Evolutionary conservation across 176 grass and related monocot genomes (phyloP).

Genomic region (Carex kokanica): DNA sequence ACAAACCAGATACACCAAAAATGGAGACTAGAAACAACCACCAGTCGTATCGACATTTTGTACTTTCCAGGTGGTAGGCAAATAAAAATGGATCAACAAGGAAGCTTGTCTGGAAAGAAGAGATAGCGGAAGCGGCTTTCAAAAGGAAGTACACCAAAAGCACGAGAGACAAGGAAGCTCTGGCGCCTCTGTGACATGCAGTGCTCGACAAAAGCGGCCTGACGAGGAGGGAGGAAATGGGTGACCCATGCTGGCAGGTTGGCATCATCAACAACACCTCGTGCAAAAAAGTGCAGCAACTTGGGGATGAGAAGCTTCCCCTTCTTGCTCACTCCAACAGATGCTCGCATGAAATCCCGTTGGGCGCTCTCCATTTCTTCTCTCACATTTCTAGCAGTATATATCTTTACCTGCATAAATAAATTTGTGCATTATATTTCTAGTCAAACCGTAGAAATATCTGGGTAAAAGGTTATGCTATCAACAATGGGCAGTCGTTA

Average conservation of each 20-base stretch:
- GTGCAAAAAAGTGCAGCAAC: slow-evolving; percentile 76
- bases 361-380: slow-evolving; percentile 80
- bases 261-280: slow-evolving; percentile 73
- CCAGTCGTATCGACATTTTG: background rate
- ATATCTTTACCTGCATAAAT: slow-evolving; percentile 71
- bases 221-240: slow-evolving; percentile 75
- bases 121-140: slow-evolving; percentile 89
- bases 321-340: slow-evolving; percentile 77
- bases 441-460: background rate
- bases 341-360: slow-evolving; percentile 75
- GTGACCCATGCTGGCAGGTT: slow-evolving; percentile 75
- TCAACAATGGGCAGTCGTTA: background rate
- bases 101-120: slow-evolving; percentile 61
- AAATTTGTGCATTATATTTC: background rate
- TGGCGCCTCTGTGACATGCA: slow-evolving; percentile 76
- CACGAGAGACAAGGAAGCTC: slow-evolving; percentile 62
- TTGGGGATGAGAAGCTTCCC: slow-evolving; percentile 87
- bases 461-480: background rate
- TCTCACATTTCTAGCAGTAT: slow-evolving; percentile 65
- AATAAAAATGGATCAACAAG: slow-evolving; percentile 2
- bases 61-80: background rate
- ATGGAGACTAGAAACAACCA: background rate
- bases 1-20: background rate
- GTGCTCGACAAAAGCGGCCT: slow-evolving; percentile 75
- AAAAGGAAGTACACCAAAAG: slow-evolving; percentile 71